Conservation (phyloP, 1,284 basidiomycete species). For the Retiboletus flavoniger region DNA sequence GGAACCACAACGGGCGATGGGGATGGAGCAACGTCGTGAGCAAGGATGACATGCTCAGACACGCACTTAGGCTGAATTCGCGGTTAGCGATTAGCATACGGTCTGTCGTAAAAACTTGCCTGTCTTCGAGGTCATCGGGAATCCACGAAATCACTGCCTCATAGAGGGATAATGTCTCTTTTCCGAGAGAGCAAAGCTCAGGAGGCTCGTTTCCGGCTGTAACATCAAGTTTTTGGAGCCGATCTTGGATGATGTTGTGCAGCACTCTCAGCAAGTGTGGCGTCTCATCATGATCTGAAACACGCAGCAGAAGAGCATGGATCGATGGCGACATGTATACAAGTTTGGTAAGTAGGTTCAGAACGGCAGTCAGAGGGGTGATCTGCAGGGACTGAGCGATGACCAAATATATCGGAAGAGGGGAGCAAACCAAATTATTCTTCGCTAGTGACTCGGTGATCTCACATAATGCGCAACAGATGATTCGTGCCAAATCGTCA, state of each 20-base stretch:
- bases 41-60: slow-evolving; percentile 42
- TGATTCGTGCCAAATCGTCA: slow-evolving; percentile 24
- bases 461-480: slow-evolving; percentile 40
- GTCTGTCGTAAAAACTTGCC: slow-evolving; percentile 34
- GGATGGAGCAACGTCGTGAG: slow-evolving; percentile 50
- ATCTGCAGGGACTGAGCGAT: slow-evolving; percentile 37
- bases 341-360: slow-evolving; percentile 52
- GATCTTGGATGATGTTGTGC: slow-evolving; percentile 42
- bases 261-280: slow-evolving; percentile 42
- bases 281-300: slow-evolving; percentile 25
- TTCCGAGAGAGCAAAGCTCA: slow-evolving; percentile 36
- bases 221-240: slow-evolving; percentile 36
- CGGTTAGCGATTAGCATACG: slow-evolving; percentile 3
- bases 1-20: slow-evolving; percentile 50
- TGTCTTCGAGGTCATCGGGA: slow-evolving; percentile 42
- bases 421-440: slow-evolving; percentile 42
- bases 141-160: slow-evolving; percentile 53
- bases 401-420: slow-evolving; percentile 2
- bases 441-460: slow-evolving; percentile 38
- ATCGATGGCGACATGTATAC: slow-evolving; percentile 52
- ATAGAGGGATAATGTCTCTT: slow-evolving; percentile 47
- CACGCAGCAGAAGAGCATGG: slow-evolving; percentile 37
- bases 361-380: slow-evolving; percentile 45
- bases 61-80: slow-evolving; percentile 39
- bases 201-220: slow-evolving; percentile 22